Percentiles rank a stretch among this genome's conserved stretches.
Evolutionary conservation across 495 filamentous ascomycete species (phyloP).

Genomic region (Lasiosphaeria miniovina): DNA sequence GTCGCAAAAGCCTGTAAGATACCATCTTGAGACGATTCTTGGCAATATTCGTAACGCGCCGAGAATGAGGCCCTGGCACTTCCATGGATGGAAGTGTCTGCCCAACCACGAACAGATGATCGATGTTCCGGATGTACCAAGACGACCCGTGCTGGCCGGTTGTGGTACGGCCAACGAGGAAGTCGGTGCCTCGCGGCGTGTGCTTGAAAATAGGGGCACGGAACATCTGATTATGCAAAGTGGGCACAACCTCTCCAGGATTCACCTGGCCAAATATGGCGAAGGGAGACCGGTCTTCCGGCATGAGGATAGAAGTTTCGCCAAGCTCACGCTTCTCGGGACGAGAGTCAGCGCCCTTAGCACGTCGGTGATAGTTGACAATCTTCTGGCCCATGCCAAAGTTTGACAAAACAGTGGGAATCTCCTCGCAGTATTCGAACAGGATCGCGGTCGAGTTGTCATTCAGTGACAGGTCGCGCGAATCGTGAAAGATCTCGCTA

Average conservation of each 20-base stretch:
- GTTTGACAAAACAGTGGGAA: slow-evolving; percentile 85
- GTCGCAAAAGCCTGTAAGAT: slow-evolving; percentile 77
- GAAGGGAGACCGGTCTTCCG: slow-evolving; percentile 93
- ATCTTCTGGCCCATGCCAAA: slow-evolving; percentile 95
- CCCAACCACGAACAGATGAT: slow-evolving; percentile 84
- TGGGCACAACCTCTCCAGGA: slow-evolving; percentile 81
- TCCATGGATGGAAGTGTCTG: slow-evolving; percentile 89
- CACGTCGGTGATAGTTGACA: slow-evolving; percentile 93
- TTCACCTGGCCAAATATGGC: slow-evolving; percentile 91
- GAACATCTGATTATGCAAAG: slow-evolving; percentile 93
- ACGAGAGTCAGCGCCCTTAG: slow-evolving; percentile 66
- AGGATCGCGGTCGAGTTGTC: slow-evolving; percentile 85
- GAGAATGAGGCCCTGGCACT: slow-evolving; percentile 87
- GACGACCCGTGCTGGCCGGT: slow-evolving; percentile 69
- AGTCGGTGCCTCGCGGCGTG: slow-evolving; percentile 72
- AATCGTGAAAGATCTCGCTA: slow-evolving; percentile 68
- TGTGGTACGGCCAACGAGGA: slow-evolving; percentile 76
- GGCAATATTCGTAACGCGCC: slow-evolving; percentile 88
- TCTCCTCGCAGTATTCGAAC: slow-evolving; percentile 94
- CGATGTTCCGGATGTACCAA: slow-evolving; percentile 82
- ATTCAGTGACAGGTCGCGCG: slow-evolving; percentile 73
- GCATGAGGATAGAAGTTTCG: slow-evolving; percentile 79
- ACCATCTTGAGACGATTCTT: slow-evolving; percentile 97
- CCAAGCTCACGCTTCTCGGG: slow-evolving; percentile 60
- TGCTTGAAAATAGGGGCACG: slow-evolving; percentile 92